phyloP scores from a whole-genome alignment of 208 protist species.

The Leishmania turanica region DNA sequence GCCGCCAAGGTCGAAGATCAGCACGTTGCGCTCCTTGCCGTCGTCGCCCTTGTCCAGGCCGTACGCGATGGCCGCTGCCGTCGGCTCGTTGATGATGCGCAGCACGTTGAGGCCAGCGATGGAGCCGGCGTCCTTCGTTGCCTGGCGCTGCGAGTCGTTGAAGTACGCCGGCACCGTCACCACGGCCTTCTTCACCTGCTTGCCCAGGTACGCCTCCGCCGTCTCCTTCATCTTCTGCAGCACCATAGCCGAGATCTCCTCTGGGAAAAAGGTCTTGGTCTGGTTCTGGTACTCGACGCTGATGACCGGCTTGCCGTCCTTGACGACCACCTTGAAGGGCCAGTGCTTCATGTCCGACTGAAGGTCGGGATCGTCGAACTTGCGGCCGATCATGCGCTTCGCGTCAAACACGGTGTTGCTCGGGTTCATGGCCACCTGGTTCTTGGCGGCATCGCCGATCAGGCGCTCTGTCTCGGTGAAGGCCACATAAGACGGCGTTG shows the following conservation, averaged over 20 bases:
- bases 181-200: conserved; percentile 93
- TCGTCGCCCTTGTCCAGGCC: conserved; percentile 95
- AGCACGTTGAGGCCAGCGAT: conserved; percentile 98
- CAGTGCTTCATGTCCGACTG: conserved; percentile 96
- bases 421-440: conserved; percentile 92
- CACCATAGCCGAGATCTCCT: conserved; percentile 90
- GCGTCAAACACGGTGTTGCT: conserved; percentile 91
- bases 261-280: conserved; percentile 79
- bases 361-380: conserved; percentile 92
- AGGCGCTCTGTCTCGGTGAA: conserved; percentile 95
- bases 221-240: conserved; percentile 95
- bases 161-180: conserved; percentile 99
- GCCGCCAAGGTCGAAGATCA: conserved; percentile 99
- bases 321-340: conserved; percentile 90
- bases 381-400: conserved; percentile 93
- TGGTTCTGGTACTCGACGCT: conserved; percentile 73
- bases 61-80: conserved; percentile 99
- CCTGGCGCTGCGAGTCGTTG: conserved; percentile 99
- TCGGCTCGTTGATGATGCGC: conserved; percentile 99
- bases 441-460: conserved; percentile 90
- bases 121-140: conserved; percentile 98
- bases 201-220: conserved; percentile 94
- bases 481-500: conserved; percentile 96
- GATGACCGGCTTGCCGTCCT: conserved; percentile 85
- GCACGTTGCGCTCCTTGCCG: conserved; percentile 82